These are phyloP conservation scores for Scheffersomyces titani DNA, from an alignment of 1,139 yeast genomes.

Conservation along the genomic window DNA sequence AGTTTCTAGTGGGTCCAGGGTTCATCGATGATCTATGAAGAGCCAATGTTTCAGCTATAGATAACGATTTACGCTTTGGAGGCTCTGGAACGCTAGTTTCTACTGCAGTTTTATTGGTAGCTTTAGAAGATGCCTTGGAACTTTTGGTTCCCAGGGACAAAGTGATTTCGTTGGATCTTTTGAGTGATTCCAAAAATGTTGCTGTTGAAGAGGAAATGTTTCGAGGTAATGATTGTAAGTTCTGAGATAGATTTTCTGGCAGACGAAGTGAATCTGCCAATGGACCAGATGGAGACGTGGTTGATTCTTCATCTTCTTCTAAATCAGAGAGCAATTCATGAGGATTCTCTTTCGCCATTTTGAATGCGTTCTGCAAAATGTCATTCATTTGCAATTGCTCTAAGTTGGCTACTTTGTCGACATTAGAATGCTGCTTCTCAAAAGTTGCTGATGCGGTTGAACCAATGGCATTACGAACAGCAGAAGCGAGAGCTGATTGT, in stretches of 20 bases:
- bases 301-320: constrained; percentile 23
- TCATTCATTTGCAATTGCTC: constrained; percentile 59
- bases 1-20: constrained; percentile 28
- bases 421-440: constrained; percentile 4
- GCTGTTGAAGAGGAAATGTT: constrained; percentile 15
- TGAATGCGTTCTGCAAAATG: constrained; percentile 71
- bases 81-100: constrained; percentile 9
- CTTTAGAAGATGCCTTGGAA: neutral
- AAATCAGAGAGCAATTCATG: constrained; percentile 54
- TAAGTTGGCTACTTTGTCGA: constrained; percentile 47
- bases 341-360: constrained; percentile 71
- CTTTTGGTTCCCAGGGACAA: constrained; percentile 7
- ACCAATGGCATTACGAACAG: constrained; percentile 24
- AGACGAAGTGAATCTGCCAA: constrained; percentile 1
- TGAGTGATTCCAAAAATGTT: constrained; percentile 15
- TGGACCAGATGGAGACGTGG: neutral
- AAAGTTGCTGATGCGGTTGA: neutral
- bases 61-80: constrained; percentile 32
- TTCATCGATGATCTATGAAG: constrained; percentile 47
- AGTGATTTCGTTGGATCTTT: constrained; percentile 14
- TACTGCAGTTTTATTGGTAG: constrained; percentile 1
- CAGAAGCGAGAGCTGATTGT: constrained; percentile 29
- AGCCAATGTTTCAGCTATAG: constrained; percentile 69
- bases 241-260: neutral
- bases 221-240: neutral